Percentiles rank a stretch among this genome's conserved stretches.
phyloP scores from a whole-genome alignment of 192 early-diverging fungal genomes.

The Kappamyces sp. region DNA sequence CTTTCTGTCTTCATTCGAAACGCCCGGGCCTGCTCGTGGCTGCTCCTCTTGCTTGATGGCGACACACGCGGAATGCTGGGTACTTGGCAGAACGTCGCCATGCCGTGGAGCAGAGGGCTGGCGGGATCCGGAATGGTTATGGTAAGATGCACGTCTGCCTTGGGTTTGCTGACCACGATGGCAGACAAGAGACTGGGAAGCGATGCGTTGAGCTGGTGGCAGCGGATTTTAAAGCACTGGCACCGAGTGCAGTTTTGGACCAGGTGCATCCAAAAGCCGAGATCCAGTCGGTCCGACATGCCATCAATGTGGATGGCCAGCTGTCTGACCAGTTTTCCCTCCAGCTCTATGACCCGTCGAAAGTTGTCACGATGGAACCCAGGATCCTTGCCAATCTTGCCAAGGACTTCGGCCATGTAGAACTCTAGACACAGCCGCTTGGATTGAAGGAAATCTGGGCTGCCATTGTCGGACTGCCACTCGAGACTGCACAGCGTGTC shows the following conservation, averaged over 20 bases:
- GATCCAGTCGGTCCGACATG: too few relatives aligned
- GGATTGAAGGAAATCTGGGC: neutral
- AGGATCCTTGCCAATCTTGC: too few relatives aligned
- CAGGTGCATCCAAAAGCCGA: too few relatives aligned
- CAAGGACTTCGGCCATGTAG: too few relatives aligned
- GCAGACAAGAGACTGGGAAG: conserved; percentile 3
- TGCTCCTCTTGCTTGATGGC: neutral
- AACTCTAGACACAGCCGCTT: too few relatives aligned
- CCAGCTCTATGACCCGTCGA: too few relatives aligned
- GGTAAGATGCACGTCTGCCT: conserved; percentile 6
- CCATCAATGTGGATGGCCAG: too few relatives aligned
- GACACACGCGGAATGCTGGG: neutral
- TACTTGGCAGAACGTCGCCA: neutral
- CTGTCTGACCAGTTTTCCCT: too few relatives aligned
- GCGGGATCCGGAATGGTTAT: neutral
- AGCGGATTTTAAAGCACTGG: too few relatives aligned
- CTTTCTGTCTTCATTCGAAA: conserved; percentile 8
- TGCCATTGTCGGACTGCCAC: neutral
- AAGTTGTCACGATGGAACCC: too few relatives aligned
- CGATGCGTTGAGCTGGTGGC: neutral
- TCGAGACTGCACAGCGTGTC: conserved; percentile 2
- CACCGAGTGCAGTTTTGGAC: too few relatives aligned
- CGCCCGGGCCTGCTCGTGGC: neutral
- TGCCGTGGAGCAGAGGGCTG: neutral
- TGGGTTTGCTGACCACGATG: conserved; percentile 4